These are phyloP conservation scores for Nicotiana rustica DNA, from an alignment of 305 asterid genomes.

Conservation along the genomic window DNA sequence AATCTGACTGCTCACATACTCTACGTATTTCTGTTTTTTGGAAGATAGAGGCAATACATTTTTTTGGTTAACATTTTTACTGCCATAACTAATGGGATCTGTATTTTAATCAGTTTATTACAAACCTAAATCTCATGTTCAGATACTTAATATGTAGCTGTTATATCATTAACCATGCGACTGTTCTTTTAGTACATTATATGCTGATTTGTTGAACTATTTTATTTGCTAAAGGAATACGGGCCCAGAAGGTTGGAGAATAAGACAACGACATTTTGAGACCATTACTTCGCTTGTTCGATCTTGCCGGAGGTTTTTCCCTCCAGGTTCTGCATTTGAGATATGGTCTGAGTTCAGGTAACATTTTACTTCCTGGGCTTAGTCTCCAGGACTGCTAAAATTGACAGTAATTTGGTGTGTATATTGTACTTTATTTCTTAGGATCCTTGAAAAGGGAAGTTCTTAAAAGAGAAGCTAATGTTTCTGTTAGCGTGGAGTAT, in stretches of 20 bases:
- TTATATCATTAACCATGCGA: slow-evolving; percentile 1
- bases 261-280: slow-evolving; percentile 93
- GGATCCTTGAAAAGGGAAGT: neutral
- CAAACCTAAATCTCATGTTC: slow-evolving; percentile 13
- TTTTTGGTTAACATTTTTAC: neutral
- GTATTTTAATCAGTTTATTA: neutral
- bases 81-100: neutral
- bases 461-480: neutral
- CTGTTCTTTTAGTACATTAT: slow-evolving; percentile 18
- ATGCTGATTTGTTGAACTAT: slow-evolving; percentile 37
- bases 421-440: neutral
- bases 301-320: slow-evolving; percentile 93
- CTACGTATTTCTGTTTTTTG: neutral
- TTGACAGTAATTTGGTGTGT: slow-evolving; percentile 17
- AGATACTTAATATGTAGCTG: neutral
- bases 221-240: slow-evolving; percentile 74
- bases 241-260: slow-evolving; percentile 98
- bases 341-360: slow-evolving; percentile 98
- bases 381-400: slow-evolving; percentile 8
- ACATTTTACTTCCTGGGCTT: slow-evolving; percentile 31
- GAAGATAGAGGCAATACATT: neutral
- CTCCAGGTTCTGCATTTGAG: slow-evolving; percentile 85
- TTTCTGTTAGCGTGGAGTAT: slow-evolving; percentile 1
- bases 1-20: neutral
- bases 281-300: slow-evolving; percentile 87